Evolutionary conservation across 495 filamentous ascomycete species (phyloP).

Genomic region (Coniosporium apollinis): DNA sequence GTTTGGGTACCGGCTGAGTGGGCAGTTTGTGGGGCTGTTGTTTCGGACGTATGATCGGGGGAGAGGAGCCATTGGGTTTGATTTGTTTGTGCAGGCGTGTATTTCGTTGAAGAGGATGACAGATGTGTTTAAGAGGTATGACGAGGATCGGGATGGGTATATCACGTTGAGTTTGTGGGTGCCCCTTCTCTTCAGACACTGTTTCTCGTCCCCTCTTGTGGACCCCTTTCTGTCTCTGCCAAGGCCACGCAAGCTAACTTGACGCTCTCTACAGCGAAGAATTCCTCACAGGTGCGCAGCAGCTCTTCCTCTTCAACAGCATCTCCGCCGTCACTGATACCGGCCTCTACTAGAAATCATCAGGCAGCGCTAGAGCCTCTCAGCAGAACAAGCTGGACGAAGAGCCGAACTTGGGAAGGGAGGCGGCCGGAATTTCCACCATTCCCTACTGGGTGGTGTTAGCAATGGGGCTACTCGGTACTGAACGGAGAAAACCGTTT

Average conservation of each 20-base stretch:
- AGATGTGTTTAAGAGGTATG: constrained; percentile 97
- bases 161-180: constrained; percentile 29
- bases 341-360: constrained; percentile 26
- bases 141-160: constrained; percentile 81
- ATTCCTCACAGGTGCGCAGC: constrained; percentile 30
- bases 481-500: too few relatives aligned
- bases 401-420: too few relatives aligned
- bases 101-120: constrained; percentile 96
- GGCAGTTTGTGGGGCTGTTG: constrained; percentile 62
- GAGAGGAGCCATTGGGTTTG: constrained; percentile 68
- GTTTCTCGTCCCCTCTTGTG: too few relatives aligned
- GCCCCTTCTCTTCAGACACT: background rate
- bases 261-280: constrained; percentile 19
- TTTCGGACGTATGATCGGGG: constrained; percentile 51
- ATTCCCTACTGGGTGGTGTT: too few relatives aligned
- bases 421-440: too few relatives aligned
- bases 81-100: constrained; percentile 94
- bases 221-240: too few relatives aligned
- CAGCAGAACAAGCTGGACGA: too few relatives aligned
- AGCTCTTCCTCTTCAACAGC: constrained; percentile 27
- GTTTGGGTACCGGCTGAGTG: constrained; percentile 83
- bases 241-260: background rate
- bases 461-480: too few relatives aligned
- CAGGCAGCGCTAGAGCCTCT: constrained; percentile 11
- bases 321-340: constrained; percentile 26